These are phyloP conservation scores for Epichloe typhina DNA, from an alignment of 2,329 filamentous ascomycete species.

Conservation along the genomic window DNA sequence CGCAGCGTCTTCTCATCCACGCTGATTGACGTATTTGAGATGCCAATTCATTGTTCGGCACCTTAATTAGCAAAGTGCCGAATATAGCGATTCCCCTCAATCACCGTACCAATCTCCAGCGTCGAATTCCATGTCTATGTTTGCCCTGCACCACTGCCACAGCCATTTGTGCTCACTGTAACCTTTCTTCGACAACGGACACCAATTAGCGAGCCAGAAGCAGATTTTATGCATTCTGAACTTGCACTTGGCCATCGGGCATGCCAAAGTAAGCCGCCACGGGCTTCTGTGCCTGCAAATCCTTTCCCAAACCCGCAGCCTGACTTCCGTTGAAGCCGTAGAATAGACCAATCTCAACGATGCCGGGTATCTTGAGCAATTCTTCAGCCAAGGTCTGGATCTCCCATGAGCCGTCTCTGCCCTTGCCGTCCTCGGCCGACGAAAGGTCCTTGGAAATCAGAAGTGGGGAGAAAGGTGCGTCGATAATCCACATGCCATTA, in stretches of 20 bases:
- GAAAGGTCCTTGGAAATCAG: conserved; percentile 44
- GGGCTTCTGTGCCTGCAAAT: conserved; percentile 71
- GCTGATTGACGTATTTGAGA: conserved; percentile 8
- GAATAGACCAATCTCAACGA: conserved; percentile 88
- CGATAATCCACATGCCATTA: conserved; percentile 64
- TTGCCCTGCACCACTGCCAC: background rate
- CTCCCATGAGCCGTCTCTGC: conserved; percentile 56
- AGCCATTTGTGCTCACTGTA: background rate
- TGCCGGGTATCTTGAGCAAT: conserved; percentile 72
- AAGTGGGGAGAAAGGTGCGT: conserved; percentile 73
- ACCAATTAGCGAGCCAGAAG: too few relatives aligned
- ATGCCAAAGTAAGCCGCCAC: conserved; percentile 92
- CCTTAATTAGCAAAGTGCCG: background rate
- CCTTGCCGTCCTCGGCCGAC: conserved; percentile 35
- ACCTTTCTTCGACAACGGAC: background rate
- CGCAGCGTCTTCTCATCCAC: conserved; percentile 9
- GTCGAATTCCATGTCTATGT: background rate
- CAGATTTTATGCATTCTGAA: conserved; percentile 11
- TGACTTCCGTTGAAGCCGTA: conserved; percentile 66
- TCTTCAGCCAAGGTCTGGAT: conserved; percentile 59
- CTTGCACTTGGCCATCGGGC: conserved; percentile 52
- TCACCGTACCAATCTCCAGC: background rate
- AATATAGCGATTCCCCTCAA: background rate
- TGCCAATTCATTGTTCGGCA: conserved; percentile 4
- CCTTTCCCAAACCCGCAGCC: conserved; percentile 36